These are phyloP conservation scores for Gilbertella persicaria DNA, from an alignment of 371 early-diverging fungal genomes.

Conservation along the genomic window DNA sequence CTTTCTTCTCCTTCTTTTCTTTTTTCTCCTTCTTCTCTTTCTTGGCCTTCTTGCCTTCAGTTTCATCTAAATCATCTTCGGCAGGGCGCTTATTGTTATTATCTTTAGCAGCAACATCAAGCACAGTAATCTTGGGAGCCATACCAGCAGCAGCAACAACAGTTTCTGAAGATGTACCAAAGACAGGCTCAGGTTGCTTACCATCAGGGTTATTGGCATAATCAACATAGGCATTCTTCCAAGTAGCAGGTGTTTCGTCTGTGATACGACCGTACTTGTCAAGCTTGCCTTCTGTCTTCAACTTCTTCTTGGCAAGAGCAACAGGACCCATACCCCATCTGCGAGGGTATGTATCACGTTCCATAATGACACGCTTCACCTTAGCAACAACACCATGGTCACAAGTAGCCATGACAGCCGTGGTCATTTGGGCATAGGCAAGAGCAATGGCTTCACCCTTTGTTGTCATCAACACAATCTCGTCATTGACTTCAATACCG, in stretches of 20 bases:
- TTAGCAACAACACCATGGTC: slow-evolving; percentile 97
- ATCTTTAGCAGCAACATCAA: slow-evolving; percentile 41
- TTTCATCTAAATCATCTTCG: slow-evolving; percentile 15
- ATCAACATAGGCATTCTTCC: slow-evolving; percentile 78
- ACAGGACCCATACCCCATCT: slow-evolving; percentile 97
- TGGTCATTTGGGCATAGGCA: slow-evolving; percentile 95
- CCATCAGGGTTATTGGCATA: slow-evolving; percentile 60
- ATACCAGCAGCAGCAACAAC: slow-evolving; percentile 45
- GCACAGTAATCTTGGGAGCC: slow-evolving; percentile 37
- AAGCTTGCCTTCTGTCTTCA: slow-evolving; percentile 95
- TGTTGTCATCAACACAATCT: slow-evolving; percentile 98
- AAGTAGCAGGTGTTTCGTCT: slow-evolving; percentile 78
- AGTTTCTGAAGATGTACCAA: slow-evolving; percentile 30
- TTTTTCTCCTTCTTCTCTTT: slow-evolving; percentile 49
- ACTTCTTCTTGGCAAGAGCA: slow-evolving; percentile 95
- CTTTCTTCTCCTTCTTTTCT: slow-evolving; percentile 28
- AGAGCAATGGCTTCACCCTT: slow-evolving; percentile 99
- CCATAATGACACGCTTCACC: slow-evolving; percentile 99
- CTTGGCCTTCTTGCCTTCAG: slow-evolving; percentile 40
- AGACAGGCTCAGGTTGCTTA: slow-evolving; percentile 34
- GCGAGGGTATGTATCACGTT: slow-evolving; percentile 98
- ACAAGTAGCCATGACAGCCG: slow-evolving; percentile 83
- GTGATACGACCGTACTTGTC: slow-evolving; percentile 94
- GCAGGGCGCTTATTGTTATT: slow-evolving; percentile 31
- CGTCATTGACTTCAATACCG: slow-evolving; percentile 94